Evolutionary conservation across 2,329 filamentous ascomycete species (phyloP), one percentile per base, ranked within the genome.

Genomic region (Fusarium sp.): DNA sequence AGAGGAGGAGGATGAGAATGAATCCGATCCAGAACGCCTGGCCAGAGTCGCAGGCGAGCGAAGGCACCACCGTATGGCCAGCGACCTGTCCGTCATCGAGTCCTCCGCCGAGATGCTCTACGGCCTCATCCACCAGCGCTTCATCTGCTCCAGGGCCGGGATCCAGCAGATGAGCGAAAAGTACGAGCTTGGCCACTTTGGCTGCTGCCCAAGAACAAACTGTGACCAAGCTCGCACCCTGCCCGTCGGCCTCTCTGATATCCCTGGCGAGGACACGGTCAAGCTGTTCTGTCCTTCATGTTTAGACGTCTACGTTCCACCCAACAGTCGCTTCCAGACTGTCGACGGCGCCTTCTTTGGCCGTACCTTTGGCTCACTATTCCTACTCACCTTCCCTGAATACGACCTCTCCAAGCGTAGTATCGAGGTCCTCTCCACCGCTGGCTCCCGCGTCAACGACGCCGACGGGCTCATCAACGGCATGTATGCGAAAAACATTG

Each of bases 151-250:
- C 21, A 86, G 95, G 56, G 92, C 92, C 3, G 95, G 95, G 48
- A 98, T 99, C 71, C 94, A 98, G 78, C 93, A 97, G 75, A 99
- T 99, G 95, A 92, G 93, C 62, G 95, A 99, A 77, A 99, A 99
- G 77, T 99, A 98, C 80, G 94, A 98, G 77, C 84, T 96, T 44
- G 91, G 93, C 60, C 94, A 99, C 79, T 99, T 99, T 73, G 95
- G 95, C 49, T 88, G 90, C 68, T 99, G 95, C 75, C 95, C 95
- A n/a, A 87, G 95, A 57, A 96, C 94, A 56, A 88, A 94, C 77
- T 99, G 95, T 82, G 90, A 93, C 70, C 89, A 91, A 57, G 91
- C 92, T 64, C 90, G 94, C 71, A 95, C 96, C 13, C 84, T 99
- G 6, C 95, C 95, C 1, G 94, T 99, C 17, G 95, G 95, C 33